Conservation (phyloP, 1,284 basidiomycete genomes). For the Papiliotrema flavescens region DNA sequence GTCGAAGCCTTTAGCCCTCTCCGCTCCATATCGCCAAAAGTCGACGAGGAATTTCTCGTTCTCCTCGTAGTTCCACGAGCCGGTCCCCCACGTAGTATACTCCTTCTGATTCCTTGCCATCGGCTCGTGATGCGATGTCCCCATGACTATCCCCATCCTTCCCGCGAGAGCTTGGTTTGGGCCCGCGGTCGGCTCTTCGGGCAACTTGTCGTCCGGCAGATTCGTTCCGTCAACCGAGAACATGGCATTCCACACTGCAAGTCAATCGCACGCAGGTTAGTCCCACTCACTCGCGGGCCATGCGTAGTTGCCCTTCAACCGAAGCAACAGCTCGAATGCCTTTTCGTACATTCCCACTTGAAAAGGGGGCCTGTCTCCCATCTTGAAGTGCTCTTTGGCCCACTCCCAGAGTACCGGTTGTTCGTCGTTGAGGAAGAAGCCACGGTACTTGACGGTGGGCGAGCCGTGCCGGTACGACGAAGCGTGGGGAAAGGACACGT, state of each 20-base stretch:
- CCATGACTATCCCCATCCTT: slow-evolving; percentile 65
- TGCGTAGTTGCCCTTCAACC: slow-evolving; percentile 66
- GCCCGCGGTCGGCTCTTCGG: slow-evolving; percentile 13
- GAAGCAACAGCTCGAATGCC: slow-evolving; percentile 59
- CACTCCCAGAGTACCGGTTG: slow-evolving; percentile 59
- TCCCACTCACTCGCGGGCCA: slow-evolving; percentile 51
- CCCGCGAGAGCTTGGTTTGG: slow-evolving; percentile 62
- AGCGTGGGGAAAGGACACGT: slow-evolving; percentile 55
- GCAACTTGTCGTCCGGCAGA: slow-evolving; percentile 1
- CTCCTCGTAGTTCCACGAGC: slow-evolving; percentile 16
- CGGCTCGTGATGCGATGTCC: slow-evolving; percentile 48
- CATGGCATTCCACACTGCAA: slow-evolving; percentile 51
- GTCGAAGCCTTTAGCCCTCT: slow-evolving; percentile 24
- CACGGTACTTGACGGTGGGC: slow-evolving; percentile 68
- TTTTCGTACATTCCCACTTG: slow-evolving; percentile 57
- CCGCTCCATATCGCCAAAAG: slow-evolving; percentile 31
- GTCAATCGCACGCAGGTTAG: not conserved
- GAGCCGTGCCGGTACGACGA: slow-evolving; percentile 60
- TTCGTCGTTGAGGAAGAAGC: slow-evolving; percentile 62
- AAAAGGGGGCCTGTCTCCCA: slow-evolving; percentile 30
- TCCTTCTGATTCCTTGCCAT: slow-evolving; percentile 36
- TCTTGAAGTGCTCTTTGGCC: slow-evolving; percentile 51
- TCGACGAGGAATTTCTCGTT: slow-evolving; percentile 20
- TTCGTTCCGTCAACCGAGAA: slow-evolving; percentile 62
- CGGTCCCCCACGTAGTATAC: slow-evolving; percentile 10